Evolutionary conservation across 768 basidiomycete species (phyloP).

Genomic region (Pleurotus eryngii): DNA sequence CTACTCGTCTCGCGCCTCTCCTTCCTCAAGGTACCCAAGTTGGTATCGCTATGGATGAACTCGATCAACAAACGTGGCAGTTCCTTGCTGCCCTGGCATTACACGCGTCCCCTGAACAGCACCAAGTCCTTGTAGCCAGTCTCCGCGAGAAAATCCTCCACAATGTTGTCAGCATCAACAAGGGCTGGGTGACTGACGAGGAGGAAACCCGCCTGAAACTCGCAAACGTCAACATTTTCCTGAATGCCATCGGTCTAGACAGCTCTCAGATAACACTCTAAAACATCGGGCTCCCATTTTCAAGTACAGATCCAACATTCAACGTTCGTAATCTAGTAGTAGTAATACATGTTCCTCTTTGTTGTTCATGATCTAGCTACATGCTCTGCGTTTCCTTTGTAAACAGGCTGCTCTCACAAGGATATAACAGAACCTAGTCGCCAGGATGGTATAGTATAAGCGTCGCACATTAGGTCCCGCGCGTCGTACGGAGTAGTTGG

Average conservation of each 20-base stretch:
- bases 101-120: conserved; percentile 81
- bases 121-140: conserved; percentile 79
- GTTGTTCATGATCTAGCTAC: conserved; percentile 4
- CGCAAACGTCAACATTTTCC: conserved; percentile 89
- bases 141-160: conserved; percentile 93
- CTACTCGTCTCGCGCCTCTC: conserved; percentile 59
- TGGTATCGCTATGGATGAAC: conserved; percentile 49
- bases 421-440: conserved; percentile 4
- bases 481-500: conserved; percentile 19
- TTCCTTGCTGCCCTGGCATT: conserved; percentile 88
- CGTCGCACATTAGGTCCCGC: conserved; percentile 22
- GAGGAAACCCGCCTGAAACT: conserved; percentile 75
- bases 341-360: not conserved
- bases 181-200: conserved; percentile 70
- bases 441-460: not conserved
- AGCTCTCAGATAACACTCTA: conserved; percentile 68
- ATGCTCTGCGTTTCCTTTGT: not conserved
- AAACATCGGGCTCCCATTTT: conserved; percentile 12
- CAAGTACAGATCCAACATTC: not conserved
- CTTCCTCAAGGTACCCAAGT: conserved; percentile 23
- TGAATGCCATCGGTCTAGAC: conserved; percentile 71
- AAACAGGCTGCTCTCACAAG: conserved; percentile 1
- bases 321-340: too few relatives aligned
- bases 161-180: conserved; percentile 77
- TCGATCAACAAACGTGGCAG: conserved; percentile 94